A percentile compares a stretch with the other conserved stretches of the same genome.
phyloP scores from a whole-genome alignment of 2,329 filamentous ascomycete genomes.

The Neonectria magnoliae region DNA sequence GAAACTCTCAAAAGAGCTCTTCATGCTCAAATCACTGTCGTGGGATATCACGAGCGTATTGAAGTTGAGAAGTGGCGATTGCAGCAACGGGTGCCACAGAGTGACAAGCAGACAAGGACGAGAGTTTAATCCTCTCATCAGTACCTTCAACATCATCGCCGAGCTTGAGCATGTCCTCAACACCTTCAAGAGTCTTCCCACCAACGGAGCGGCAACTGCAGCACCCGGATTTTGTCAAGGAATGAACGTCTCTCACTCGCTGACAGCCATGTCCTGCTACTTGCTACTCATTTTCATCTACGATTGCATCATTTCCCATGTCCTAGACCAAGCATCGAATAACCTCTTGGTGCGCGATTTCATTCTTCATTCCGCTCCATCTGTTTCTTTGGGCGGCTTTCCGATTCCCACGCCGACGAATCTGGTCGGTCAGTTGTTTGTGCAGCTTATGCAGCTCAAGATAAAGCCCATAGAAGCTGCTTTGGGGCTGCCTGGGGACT shows the following conservation, averaged over 20 bases:
- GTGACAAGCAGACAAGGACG: not conserved
- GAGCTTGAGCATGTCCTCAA: not conserved
- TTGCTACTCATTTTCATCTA: not conserved
- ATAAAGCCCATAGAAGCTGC: not conserved
- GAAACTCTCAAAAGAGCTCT: not conserved
- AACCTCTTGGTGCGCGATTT: not conserved
- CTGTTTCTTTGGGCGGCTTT: not conserved
- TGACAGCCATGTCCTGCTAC: not conserved
- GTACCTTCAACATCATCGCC: not conserved
- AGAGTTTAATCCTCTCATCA: not conserved
- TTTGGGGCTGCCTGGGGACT: not conserved
- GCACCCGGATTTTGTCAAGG: not conserved
- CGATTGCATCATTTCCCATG: not conserved
- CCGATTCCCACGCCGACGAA: not conserved
- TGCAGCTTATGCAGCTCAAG: not conserved
- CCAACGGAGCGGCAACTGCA: not conserved
- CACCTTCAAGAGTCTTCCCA: not conserved
- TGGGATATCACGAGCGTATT: not conserved
- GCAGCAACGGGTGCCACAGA: not conserved
- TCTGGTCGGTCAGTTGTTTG: not conserved
- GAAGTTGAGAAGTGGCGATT: not conserved
- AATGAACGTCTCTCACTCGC: not conserved
- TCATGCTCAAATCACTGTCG: not conserved
- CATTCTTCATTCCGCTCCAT: not conserved
- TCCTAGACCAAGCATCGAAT: not conserved